phyloP scores from a whole-genome alignment of 805 yeast species.

The Nakazawaea pomicola region DNA sequence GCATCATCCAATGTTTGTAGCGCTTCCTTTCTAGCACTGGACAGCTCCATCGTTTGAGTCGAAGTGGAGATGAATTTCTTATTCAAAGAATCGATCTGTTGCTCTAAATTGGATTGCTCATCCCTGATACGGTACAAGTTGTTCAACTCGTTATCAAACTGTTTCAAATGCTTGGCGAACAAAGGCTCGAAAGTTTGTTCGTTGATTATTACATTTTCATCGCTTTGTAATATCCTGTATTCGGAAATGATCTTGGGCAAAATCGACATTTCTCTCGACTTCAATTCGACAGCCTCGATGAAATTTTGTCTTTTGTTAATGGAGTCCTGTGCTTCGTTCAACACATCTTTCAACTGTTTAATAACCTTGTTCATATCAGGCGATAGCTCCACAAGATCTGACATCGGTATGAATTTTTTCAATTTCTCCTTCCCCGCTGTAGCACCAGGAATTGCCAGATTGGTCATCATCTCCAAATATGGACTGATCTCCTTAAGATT shows the following conservation, averaged over 20 bases:
- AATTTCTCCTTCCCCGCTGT: constrained; percentile 30
- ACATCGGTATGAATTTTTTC: constrained; percentile 33
- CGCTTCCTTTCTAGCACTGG: constrained; percentile 35
- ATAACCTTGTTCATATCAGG: constrained; percentile 27
- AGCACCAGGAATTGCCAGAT: constrained; percentile 22
- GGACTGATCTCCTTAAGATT: constrained; percentile 46
- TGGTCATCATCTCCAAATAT: constrained; percentile 32
- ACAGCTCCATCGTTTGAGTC: constrained; percentile 7
- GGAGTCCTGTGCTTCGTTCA: constrained; percentile 26
- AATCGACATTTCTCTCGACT: constrained; percentile 41
- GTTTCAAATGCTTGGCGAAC: constrained; percentile 36
- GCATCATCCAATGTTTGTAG: constrained; percentile 48
- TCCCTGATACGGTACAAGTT: constrained; percentile 37
- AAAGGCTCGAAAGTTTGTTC: constrained; percentile 30
- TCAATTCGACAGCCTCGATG: constrained; percentile 36
- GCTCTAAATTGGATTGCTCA: constrained; percentile 34
- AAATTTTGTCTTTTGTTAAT: constrained; percentile 34
- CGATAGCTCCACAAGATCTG: constrained; percentile 29
- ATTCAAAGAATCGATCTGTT: constrained; percentile 31
- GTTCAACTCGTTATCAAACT: constrained; percentile 45
- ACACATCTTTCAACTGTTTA: constrained; percentile 30
- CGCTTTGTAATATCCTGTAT: constrained; percentile 28
- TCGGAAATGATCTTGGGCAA: constrained; percentile 48
- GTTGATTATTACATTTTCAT: constrained; percentile 19
- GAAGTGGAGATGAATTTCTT: constrained; percentile 19